Evolutionary conservation across 306 rosid genomes (phyloP).

Genomic region (Cicer judaicum): DNA sequence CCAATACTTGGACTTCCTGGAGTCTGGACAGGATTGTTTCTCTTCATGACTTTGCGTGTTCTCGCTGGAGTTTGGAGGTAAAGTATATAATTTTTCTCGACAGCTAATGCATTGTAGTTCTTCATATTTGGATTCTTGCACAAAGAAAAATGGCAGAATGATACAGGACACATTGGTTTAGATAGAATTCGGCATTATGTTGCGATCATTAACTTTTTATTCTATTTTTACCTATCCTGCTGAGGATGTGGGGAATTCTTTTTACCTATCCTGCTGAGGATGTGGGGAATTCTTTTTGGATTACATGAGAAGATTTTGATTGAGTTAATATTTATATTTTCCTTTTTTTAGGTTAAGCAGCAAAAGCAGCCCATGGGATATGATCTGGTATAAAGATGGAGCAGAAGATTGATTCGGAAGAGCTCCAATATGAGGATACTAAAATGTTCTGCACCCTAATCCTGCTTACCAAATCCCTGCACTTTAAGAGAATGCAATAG

Average conservation of each 20-base stretch:
- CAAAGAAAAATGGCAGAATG: conserved; percentile 1
- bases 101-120: conserved; percentile 1
- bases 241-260: conserved; percentile 1
- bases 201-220: not conserved
- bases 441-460: conserved; percentile 15
- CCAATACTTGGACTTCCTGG: conserved; percentile 85
- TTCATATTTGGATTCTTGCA: conserved; percentile 4
- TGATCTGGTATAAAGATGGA: conserved; percentile 63
- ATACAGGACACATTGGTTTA: conserved; percentile 1
- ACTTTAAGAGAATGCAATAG: conserved; percentile 17
- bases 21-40: conserved; percentile 87
- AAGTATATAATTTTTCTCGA: conserved; percentile 35
- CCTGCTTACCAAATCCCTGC: not conserved
- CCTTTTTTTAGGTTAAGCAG: conserved; percentile 67
- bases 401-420: conserved; percentile 50
- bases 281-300: not conserved
- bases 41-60: conserved; percentile 88
- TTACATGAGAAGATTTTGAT: conserved; percentile 16
- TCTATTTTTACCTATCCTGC: not conserved
- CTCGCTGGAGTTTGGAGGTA: conserved; percentile 89
- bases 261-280: not conserved
- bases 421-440: conserved; percentile 24
- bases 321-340: conserved; percentile 25
- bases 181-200: conserved; percentile 25
- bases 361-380: conserved; percentile 82